Conservation (phyloP, 2,329 filamentous ascomycete species). For the Neofusicoccum ribis region DNA sequence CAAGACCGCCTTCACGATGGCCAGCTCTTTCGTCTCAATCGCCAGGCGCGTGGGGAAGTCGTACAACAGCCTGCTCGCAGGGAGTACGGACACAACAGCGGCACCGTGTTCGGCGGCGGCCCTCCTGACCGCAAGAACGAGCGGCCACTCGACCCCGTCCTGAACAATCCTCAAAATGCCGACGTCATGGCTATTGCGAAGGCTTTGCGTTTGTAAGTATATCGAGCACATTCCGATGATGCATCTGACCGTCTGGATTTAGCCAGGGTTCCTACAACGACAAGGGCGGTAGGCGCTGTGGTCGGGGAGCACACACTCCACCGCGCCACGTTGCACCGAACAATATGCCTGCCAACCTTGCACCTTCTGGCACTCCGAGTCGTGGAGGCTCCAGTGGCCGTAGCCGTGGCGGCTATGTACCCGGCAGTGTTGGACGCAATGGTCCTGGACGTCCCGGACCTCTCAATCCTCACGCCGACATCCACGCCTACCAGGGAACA, state of each 20-base stretch:
- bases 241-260: background rate
- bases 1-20: slow-evolving; percentile 10
- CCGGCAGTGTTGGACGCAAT: background rate
- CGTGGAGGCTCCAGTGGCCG: background rate
- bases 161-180: background rate
- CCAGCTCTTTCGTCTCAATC: slow-evolving; percentile 16
- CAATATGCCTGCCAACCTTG: background rate
- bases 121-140: background rate
- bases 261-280: background rate
- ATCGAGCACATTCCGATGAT: background rate
- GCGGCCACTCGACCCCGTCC: background rate
- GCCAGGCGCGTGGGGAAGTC: slow-evolving; percentile 1
- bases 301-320: background rate
- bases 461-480: slow-evolving; percentile 7
- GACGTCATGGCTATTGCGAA: background rate
- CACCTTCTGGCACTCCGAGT: background rate
- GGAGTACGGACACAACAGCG: background rate
- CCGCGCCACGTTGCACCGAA: background rate
- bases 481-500: background rate
- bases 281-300: background rate
- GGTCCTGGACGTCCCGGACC: background rate
- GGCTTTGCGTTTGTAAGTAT: slow-evolving; percentile 1
- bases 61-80: background rate
- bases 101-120: background rate
- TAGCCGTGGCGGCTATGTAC: background rate